phyloP scores from a whole-genome alignment of 192 early-diverging fungal genomes.

The Glomus cerebriforme region DNA sequence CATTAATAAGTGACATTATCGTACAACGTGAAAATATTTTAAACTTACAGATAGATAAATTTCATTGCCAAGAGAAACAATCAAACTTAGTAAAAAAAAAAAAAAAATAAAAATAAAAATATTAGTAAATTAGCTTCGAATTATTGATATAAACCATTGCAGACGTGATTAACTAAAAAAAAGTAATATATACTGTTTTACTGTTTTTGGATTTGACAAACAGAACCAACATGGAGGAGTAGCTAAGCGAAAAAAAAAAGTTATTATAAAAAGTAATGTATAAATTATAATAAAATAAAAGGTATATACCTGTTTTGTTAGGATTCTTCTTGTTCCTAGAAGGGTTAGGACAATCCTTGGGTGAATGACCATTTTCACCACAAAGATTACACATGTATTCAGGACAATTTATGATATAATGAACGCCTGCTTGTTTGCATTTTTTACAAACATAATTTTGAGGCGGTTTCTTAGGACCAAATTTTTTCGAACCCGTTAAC shows the following conservation, averaged over 20 bases:
- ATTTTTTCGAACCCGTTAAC: slow-evolving; percentile 17
- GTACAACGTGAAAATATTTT: neutral
- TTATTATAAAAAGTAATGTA: neutral
- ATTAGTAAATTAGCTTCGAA: neutral
- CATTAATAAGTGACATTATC: neutral
- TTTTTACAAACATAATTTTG: slow-evolving; percentile 49
- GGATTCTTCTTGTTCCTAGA: neutral
- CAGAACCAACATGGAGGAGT: slow-evolving; percentile 92
- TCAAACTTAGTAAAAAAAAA: too few relatives aligned
- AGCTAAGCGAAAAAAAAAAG: slow-evolving; percentile 16
- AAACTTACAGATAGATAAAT: slow-evolving; percentile 67
- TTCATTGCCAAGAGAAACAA: slow-evolving; percentile 80
- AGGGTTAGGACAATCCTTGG: slow-evolving; percentile 60
- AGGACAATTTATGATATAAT: slow-evolving; percentile 57
- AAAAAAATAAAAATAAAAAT: neutral
- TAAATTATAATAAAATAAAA: neutral
- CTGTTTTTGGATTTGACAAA: slow-evolving; percentile 84
- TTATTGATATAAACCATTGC: neutral
- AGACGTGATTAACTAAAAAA: neutral
- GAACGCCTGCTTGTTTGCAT: slow-evolving; percentile 53
- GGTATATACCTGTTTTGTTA: neutral
- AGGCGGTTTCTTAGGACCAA: slow-evolving; percentile 18
- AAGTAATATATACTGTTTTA: slow-evolving; percentile 66
- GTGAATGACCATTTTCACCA: slow-evolving; percentile 63
- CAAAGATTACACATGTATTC: slow-evolving; percentile 66